Evolutionary conservation across 768 basidiomycete genomes (phyloP), one percentile per base, ranked within the genome.

Genomic region (Tricholoma furcatifolium): DNA sequence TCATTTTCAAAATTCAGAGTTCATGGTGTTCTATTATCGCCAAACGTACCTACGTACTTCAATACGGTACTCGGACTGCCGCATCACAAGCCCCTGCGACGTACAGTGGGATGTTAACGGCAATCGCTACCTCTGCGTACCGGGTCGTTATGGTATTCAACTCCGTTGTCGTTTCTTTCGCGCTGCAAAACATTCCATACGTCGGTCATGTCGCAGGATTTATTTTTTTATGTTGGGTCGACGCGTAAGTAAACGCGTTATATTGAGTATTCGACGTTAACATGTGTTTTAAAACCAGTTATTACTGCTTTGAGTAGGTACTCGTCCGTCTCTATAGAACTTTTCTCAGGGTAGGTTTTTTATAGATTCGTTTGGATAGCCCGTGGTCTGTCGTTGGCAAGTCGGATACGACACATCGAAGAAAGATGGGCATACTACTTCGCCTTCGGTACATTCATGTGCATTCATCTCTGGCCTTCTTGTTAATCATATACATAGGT

Each of bases 341-440:
- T 36, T 55, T 39, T 60, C 59, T 36, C 54, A 62, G n/a, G 10
- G 31, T 47, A 40, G 4, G 7, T 4, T 27, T 27, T 4, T 27
- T 27, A 51, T 23, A 91, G 90, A 62, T 91, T 88, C 63, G 77
- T 87, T 17, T 91, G 89, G 89, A 81, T 87, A 42, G 80, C 88
- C 8, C 82, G 85, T 12, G 88, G 88, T 2, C 61, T 85, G 56
- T 85, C 87, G 11, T 72, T 92, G 11, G 78, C 88, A 2, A 71
- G 79, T 12, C 74, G 91, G 50, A 81, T 93, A 42, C 72, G 84
- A 43, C 80, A 88, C 64, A 72, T 93, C 17, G 93, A 95, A 69
- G 90, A 93, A 67, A 81, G 91, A 38, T 95, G 93, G 93, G 81
- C 87, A 2, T 95, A 94, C 69, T 91, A 85, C 63, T 78, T 93